phyloP scores from a whole-genome alignment of 1,139 yeast species.

The Protomyces macrosporus region DNA sequence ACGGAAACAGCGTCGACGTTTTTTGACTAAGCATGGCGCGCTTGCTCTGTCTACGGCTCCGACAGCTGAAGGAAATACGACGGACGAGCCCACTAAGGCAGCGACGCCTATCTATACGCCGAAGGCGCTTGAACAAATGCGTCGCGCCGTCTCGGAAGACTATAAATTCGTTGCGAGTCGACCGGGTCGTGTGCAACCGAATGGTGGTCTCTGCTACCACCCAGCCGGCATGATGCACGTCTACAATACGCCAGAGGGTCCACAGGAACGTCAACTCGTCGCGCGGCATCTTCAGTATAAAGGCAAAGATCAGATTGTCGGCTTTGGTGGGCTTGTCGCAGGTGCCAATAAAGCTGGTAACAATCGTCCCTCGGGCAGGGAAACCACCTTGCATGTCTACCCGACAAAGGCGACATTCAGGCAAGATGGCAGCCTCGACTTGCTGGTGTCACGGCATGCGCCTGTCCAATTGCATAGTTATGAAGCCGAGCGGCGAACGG shows the following conservation, averaged over 20 bases:
- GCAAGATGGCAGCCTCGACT: background rate
- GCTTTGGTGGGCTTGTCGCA: constrained; percentile 12
- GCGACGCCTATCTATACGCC: background rate
- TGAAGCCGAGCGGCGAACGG: background rate
- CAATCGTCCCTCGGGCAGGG: background rate
- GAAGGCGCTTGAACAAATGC: background rate
- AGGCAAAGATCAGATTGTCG: constrained; percentile 1
- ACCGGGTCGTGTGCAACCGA: constrained; percentile 5
- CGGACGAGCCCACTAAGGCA: background rate
- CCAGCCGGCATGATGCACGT: constrained; percentile 21
- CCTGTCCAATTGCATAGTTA: background rate
- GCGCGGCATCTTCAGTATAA: constrained; percentile 7
- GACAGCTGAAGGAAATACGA: too few relatives aligned
- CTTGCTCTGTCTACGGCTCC: too few relatives aligned
- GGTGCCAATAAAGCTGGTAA: background rate
- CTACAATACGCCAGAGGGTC: constrained; percentile 16
- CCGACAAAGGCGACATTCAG: background rate
- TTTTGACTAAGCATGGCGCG: background rate
- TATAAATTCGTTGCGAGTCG: background rate
- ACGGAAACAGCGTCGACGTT: background rate
- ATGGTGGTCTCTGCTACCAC: constrained; percentile 17
- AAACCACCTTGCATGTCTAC: background rate
- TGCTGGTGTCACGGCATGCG: background rate
- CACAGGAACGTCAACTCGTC: constrained; percentile 3
- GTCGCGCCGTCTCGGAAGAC: background rate